Evolutionary conservation across 306 rosid genomes (phyloP).

Genomic region (Rosa rugosa): DNA sequence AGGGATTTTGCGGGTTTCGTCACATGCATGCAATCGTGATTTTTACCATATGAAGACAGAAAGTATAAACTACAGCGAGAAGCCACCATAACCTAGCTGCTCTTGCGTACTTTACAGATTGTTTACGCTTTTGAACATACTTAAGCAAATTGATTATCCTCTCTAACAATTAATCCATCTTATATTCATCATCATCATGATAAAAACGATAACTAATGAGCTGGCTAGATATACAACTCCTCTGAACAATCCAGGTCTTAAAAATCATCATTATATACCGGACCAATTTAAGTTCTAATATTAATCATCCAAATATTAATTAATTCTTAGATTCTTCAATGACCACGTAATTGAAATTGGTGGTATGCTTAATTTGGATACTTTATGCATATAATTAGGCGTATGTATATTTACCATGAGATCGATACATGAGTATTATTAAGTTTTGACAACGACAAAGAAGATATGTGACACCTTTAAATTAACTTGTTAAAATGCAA

Average conservation of each 20-base stretch:
- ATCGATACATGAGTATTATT: neutral
- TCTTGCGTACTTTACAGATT: neutral
- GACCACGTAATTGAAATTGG: neutral
- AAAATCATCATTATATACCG: too few species aligned
- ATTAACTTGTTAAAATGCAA: neutral
- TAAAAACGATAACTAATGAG: too few species aligned
- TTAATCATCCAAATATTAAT: neutral
- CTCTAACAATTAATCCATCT: neutral
- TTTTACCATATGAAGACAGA: neutral
- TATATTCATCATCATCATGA: neutral
- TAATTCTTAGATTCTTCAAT: neutral
- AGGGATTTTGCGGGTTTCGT: neutral
- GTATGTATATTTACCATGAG: neutral
- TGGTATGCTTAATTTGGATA: neutral
- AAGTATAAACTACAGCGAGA: neutral
- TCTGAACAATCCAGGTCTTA: too few species aligned
- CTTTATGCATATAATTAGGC: neutral
- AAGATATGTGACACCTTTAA: neutral
- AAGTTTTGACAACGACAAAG: neutral
- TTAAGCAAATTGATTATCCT: neutral
- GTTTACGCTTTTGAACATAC: neutral
- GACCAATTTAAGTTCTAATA: too few species aligned
- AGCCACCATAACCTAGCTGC: neutral
- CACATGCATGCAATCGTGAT: neutral
- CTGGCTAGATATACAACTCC: too few species aligned